Percentiles rank a stretch among this genome's conserved stretches.
Conservation (phyloP, 139 green algal genomes). For the Chlamydomonas sp. region DNA sequence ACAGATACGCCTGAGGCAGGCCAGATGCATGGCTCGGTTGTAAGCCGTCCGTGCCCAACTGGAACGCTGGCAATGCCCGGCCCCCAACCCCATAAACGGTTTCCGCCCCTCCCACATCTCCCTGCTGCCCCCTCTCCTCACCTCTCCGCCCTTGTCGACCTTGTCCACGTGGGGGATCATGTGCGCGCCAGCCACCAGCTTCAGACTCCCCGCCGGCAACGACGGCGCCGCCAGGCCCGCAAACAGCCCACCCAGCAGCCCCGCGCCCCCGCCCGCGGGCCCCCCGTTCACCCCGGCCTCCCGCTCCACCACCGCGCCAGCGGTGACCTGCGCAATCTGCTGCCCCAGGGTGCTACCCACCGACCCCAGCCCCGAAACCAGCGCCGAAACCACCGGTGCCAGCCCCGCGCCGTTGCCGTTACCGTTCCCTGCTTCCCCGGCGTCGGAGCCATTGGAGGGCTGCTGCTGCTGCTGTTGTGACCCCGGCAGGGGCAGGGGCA, state of each 20-base stretch:
- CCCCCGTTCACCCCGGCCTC: neutral
- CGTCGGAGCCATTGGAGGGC: too few relatives aligned
- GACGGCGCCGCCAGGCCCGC: neutral
- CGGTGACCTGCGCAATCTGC: neutral
- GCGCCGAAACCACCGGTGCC: neutral
- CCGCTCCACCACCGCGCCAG: neutral
- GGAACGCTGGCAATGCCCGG: too few relatives aligned
- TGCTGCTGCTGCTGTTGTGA: too few relatives aligned
- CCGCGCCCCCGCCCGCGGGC: neutral
- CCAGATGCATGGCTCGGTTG: too few relatives aligned
- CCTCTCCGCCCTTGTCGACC: slow-evolving; percentile 81
- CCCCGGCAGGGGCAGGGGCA: neutral
- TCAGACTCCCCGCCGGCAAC: slow-evolving; percentile 27
- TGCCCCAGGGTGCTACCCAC: neutral
- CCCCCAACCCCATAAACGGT: too few relatives aligned
- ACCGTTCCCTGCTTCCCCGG: too few relatives aligned
- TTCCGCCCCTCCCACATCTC: too few relatives aligned
- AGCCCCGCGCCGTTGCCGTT: neutral
- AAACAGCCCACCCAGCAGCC: slow-evolving; percentile 16
- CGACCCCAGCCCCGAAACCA: neutral
- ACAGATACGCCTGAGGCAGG: too few relatives aligned
- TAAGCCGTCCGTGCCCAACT: too few relatives aligned
- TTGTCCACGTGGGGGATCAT: slow-evolving; percentile 87
- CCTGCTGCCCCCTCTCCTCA: neutral
- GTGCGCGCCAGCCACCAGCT: slow-evolving; percentile 50